Conservation (phyloP, 148 eudicot species). For the Rhododendron kiyosumense region DNA sequence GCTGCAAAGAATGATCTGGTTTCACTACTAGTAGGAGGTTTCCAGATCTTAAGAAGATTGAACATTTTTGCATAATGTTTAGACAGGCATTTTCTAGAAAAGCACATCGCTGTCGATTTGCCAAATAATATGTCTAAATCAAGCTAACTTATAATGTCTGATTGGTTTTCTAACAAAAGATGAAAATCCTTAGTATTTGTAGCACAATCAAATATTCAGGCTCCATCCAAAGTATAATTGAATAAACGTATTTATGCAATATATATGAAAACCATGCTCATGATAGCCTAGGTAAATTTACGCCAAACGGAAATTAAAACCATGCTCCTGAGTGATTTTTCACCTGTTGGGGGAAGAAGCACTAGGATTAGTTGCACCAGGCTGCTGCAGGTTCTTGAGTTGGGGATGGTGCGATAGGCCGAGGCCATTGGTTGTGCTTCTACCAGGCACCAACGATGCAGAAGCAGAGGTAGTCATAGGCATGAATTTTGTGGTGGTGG, state of each 20-base stretch:
- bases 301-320: neutral
- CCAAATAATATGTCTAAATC: neutral
- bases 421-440: conserved; percentile 20
- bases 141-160: neutral
- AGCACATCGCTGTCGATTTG: neutral
- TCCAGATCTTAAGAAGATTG: neutral
- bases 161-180: neutral
- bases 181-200: neutral
- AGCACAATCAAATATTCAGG: neutral
- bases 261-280: neutral
- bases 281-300: neutral
- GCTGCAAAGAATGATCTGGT: neutral
- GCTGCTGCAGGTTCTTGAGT: conserved; percentile 35
- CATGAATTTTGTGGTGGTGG: conserved; percentile 6
- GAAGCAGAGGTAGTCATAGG: conserved; percentile 15
- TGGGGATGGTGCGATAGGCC: conserved; percentile 24
- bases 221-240: neutral
- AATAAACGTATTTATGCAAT: neutral
- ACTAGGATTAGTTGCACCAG: conserved; percentile 18
- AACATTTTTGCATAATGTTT: neutral
- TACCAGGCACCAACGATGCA: conserved; percentile 18
- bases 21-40: neutral
- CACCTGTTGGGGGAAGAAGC: conserved; percentile 30
- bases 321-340: neutral
- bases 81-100: neutral